These are phyloP conservation scores for Sanghuangporus sanghuang DNA, from an alignment of 1,284 basidiomycete genomes.

Conservation along the genomic window DNA sequence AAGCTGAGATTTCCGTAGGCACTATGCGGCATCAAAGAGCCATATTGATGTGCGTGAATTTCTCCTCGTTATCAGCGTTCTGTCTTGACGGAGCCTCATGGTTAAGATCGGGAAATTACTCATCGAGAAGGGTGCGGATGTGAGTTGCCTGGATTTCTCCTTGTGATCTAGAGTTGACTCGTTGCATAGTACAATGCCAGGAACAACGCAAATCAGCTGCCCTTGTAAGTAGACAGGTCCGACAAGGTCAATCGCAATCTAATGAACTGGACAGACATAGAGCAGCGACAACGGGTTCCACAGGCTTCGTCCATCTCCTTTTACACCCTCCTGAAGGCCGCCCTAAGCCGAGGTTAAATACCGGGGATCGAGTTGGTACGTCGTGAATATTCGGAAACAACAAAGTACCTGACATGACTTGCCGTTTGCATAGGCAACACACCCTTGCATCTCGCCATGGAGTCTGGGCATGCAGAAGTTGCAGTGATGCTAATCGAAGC, in stretches of 20 bases:
- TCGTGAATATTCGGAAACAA: conserved; percentile 16
- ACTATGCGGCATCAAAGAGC: conserved; percentile 94
- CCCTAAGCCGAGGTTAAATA: conserved; percentile 81
- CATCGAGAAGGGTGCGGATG: conserved; percentile 84
- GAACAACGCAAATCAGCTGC: conserved; percentile 87
- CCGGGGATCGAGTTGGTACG: conserved; percentile 77
- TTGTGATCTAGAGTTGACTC: conserved; percentile 19
- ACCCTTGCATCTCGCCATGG: conserved; percentile 93
- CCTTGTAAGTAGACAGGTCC: conserved; percentile 54
- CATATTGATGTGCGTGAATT: conserved; percentile 64
- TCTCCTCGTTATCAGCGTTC: conserved; percentile 7
- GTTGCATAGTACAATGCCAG: conserved; percentile 75
- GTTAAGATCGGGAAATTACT: conserved; percentile 81
- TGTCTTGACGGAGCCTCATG: conserved; percentile 21
- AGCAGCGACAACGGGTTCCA: conserved; percentile 90
- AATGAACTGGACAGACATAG: conserved; percentile 61
- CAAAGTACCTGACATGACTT: conserved; percentile 14
- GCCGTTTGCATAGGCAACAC: conserved; percentile 67
- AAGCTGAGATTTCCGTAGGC: conserved; percentile 40
- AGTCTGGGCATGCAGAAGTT: conserved; percentile 86
- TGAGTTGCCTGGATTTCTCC: conserved; percentile 32
- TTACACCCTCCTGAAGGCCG: conserved; percentile 69
- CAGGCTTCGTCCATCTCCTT: conserved; percentile 78
- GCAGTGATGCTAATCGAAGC: conserved; percentile 89
- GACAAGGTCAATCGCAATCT: conserved; percentile 19